Conservation (phyloP, 2,329 filamentous ascomycete species). For the Colletotrichum lentis region DNA sequence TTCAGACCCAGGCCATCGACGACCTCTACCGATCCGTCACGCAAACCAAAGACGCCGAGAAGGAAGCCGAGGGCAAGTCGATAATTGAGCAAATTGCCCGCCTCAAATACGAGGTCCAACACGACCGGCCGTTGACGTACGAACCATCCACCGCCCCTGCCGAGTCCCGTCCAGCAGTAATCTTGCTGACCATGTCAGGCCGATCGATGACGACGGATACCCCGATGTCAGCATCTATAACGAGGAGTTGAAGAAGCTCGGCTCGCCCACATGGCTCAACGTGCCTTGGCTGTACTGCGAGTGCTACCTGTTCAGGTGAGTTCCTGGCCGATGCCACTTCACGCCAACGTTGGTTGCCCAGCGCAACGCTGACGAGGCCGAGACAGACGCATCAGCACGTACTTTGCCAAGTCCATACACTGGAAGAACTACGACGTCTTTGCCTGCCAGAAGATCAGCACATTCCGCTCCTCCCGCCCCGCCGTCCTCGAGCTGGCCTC, state of each 20-base stretch:
- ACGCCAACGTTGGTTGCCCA: neutral
- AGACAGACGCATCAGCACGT: constrained; percentile 75
- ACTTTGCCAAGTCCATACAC: constrained; percentile 77
- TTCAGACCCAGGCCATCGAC: constrained; percentile 88
- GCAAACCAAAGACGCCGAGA: constrained; percentile 66
- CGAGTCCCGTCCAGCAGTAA: neutral
- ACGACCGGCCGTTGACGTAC: constrained; percentile 81
- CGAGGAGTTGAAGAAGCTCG: constrained; percentile 78
- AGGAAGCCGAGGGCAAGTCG: constrained; percentile 81
- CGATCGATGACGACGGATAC: constrained; percentile 78
- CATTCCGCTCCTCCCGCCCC: constrained; percentile 89
- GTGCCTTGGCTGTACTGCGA: constrained; percentile 90
- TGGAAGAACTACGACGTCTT: constrained; percentile 96
- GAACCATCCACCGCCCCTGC: constrained; percentile 40
- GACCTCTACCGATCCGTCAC: constrained; percentile 83
- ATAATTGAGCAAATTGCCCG: constrained; percentile 81
- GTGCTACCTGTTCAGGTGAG: constrained; percentile 88
- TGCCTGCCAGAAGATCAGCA: constrained; percentile 85
- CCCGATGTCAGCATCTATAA: constrained; percentile 85
- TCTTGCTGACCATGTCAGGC: constrained; percentile 56
- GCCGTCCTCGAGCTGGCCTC: constrained; percentile 83
- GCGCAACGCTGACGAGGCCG: constrained; percentile 33
- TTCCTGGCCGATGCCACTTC: no score
- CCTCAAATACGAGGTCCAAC: constrained; percentile 95
- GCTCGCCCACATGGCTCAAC: constrained; percentile 80